phyloP scores from a whole-genome alignment of 106 monocot genomes.

The Dendrobium huoshanense region DNA sequence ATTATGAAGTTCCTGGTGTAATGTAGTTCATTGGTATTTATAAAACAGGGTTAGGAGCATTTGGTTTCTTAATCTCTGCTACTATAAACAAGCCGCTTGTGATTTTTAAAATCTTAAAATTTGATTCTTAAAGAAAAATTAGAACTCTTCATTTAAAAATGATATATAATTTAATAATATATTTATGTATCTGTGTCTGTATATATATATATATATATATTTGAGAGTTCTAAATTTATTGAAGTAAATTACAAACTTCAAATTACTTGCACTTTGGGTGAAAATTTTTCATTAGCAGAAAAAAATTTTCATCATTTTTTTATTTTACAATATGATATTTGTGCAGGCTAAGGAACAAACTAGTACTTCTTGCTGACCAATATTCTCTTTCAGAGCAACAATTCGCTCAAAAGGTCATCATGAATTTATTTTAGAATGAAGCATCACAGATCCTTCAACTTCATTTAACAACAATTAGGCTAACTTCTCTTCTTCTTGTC shows the following conservation, averaged over 20 bases:
- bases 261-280: background rate
- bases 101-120: background rate
- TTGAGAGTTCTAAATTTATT: background rate
- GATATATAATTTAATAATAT: too few relatives aligned
- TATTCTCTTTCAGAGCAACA: slow-evolving; percentile 78
- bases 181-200: too few relatives aligned
- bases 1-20: background rate
- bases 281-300: background rate
- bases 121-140: background rate
- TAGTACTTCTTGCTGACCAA: slow-evolving; percentile 85
- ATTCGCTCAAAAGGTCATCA: slow-evolving; percentile 66
- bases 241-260: background rate
- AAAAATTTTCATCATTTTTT: background rate
- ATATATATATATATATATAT: too few relatives aligned
- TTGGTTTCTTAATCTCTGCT: background rate
- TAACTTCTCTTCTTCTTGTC: slow-evolving; percentile 7
- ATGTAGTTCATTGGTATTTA: background rate
- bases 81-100: background rate
- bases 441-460: background rate
- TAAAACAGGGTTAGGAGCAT: background rate
- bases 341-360: slow-evolving; percentile 76
- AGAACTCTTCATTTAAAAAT: background rate
- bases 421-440: background rate
- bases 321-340: background rate
- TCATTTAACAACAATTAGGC: background rate